Evolutionary conservation across 148 eudicot species (phyloP), one percentile per base, ranked within the genome.

Genomic region (Amaranthus cruentus): DNA sequence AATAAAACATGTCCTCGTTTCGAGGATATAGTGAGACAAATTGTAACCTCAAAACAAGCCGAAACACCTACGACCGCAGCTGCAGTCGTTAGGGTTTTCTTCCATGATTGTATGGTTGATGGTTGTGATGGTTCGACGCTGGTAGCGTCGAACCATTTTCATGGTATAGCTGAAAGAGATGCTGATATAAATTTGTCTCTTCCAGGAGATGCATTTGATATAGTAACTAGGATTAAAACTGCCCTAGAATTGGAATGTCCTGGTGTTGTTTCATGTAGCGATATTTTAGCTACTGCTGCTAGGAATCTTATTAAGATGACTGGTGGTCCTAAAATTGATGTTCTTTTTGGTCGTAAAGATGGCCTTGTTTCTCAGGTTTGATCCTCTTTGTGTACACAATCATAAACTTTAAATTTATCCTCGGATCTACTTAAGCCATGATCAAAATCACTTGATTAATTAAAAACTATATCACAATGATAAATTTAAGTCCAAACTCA

Each of bases 191-290:
- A 89, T 83, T 69, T 77, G 0, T 78, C 91, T 62, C 87, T 91
- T 12, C 90, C 94, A 0, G 97, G 94, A 0, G 91, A 91, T 60
- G 91, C 86, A 2, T 86, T 86, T 42, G 93, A 91, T 66, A 59
- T 91, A 2, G 77, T 91, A 10, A 88, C 85, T n/a, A 85, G 89
- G 21, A 85, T 84, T 58, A 91, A 91, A 69, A 87, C 88, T 4
- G 84, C 85, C 10, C 67, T 87, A 1, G 94, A 91, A 74, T 79
- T 91, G 38, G 71, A 81, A 6, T 91, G 97, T 49, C 85, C 97
- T 6, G 90, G 88, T 0, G 57, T 86, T 2, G 94, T 89, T 44
- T 91, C 97, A 0, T 91, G 94, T 75, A 53, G 89, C 0, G 97
- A 91, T 65, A 86, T 91, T 44, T 84, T 91, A 2, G 85, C 92